These are phyloP conservation scores for Omphalea diandra DNA, from an alignment of 441 rosid genomes.

Conservation along the genomic window DNA sequence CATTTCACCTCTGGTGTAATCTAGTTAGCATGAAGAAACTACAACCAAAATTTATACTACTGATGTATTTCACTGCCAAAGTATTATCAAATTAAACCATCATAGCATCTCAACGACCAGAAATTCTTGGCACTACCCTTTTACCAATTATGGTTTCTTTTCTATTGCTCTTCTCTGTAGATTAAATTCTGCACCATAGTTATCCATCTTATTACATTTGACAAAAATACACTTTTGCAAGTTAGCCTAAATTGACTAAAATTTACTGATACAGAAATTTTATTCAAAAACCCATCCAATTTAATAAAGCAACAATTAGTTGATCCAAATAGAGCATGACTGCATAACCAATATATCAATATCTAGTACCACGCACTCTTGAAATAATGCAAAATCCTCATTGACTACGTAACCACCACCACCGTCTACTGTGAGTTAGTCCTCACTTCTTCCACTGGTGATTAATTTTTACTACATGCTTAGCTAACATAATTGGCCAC, in stretches of 20 bases:
- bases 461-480: neutral
- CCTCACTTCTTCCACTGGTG: neutral
- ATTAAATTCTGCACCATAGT: neutral
- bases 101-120: neutral
- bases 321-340: neutral
- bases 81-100: neutral
- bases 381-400: too few relatives aligned
- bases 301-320: neutral
- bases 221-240: neutral
- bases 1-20: neutral
- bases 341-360: neutral
- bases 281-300: too few relatives aligned
- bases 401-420: too few relatives aligned
- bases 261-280: neutral
- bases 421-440: too few relatives aligned
- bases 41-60: neutral
- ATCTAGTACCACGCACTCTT: neutral
- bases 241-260: neutral
- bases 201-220: neutral
- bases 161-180: neutral
- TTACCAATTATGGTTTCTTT: neutral
- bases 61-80: too few relatives aligned
- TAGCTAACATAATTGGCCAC: neutral
- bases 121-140: neutral
- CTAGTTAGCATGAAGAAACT: neutral